These are phyloP conservation scores for Diatrype stigma DNA, from an alignment of 2,329 filamentous ascomycete genomes.

Conservation along the genomic window DNA sequence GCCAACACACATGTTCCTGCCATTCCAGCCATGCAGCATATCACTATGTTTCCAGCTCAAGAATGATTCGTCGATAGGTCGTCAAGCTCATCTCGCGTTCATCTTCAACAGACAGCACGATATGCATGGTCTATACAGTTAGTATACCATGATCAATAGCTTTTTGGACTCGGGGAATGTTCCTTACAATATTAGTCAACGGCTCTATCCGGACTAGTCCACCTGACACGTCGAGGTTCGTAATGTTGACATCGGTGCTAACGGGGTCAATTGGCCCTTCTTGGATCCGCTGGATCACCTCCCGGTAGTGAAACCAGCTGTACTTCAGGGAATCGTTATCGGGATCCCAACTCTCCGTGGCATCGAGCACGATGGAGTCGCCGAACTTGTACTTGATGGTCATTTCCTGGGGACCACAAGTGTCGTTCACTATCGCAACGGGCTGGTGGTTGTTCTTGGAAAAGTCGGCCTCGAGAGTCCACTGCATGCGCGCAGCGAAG, in stretches of 20 bases:
- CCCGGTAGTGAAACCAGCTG: conserved; percentile 41
- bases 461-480: conserved; percentile 12
- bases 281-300: conserved; percentile 8
- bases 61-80: conserved; percentile 9
- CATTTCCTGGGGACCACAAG: conserved; percentile 31
- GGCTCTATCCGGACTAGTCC: conserved; percentile 12
- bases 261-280: conserved; percentile 5
- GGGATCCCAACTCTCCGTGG: conserved; percentile 36
- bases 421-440: conserved; percentile 35
- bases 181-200: conserved; percentile 5
- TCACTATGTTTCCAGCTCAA: conserved; percentile 17
- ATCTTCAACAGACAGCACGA: conserved; percentile 5
- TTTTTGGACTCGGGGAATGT: no score
- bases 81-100: conserved; percentile 4
- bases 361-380: conserved; percentile 33
- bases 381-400: conserved; percentile 31
- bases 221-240: conserved; percentile 13
- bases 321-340: conserved; percentile 34
- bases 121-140: conserved; percentile 7
- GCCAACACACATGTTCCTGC: no score
- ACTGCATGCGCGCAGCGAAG: conserved; percentile 20
- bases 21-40: no score
- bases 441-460: conserved; percentile 38
- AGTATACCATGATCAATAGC: neutral
- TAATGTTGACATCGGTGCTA: conserved; percentile 2